Percentiles rank a stretch among this genome's conserved stretches.
These are phyloP conservation scores for Euryodendron excelsum DNA, from an alignment of 148 eudicot genomes.

Conservation along the genomic window DNA sequence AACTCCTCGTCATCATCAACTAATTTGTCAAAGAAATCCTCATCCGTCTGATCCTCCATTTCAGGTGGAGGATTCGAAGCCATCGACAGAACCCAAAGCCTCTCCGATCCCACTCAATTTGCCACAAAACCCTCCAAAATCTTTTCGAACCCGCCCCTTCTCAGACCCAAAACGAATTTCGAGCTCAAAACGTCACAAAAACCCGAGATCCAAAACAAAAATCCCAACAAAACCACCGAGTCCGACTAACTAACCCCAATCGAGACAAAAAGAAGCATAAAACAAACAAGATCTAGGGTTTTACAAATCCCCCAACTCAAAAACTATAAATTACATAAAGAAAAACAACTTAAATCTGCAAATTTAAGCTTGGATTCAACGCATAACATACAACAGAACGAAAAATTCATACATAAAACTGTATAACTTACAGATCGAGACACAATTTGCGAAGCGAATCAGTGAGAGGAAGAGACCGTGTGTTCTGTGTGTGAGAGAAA, in stretches of 20 bases:
- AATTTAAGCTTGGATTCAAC: neutral
- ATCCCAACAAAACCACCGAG: conserved; percentile 6
- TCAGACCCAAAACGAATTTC: conserved; percentile 7
- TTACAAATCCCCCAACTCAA: neutral
- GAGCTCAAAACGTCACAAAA: conserved; percentile 1
- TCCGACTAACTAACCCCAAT: conserved; percentile 18
- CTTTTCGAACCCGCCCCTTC: neutral
- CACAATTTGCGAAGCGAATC: neutral
- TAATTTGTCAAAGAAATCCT: conserved; percentile 84
- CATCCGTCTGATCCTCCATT: conserved; percentile 88
- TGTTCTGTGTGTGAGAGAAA: no score
- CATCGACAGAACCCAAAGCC: conserved; percentile 44
- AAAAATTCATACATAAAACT: neutral
- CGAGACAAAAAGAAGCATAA: neutral
- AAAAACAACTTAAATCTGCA: conserved; percentile 1
- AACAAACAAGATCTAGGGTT: conserved; percentile 28
- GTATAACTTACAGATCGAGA: conserved; percentile 16
- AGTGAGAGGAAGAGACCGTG: conserved; percentile 6
- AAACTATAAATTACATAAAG: neutral
- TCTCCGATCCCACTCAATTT: conserved; percentile 8
- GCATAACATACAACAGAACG: neutral
- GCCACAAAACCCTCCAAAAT: conserved; percentile 12
- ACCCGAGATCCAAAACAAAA: conserved; percentile 22
- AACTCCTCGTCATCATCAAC: conserved; percentile 65
- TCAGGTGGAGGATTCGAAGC: conserved; percentile 63